Conservation (phyloP, 768 basidiomycete species). For the Chalciporus piperatus region DNA sequence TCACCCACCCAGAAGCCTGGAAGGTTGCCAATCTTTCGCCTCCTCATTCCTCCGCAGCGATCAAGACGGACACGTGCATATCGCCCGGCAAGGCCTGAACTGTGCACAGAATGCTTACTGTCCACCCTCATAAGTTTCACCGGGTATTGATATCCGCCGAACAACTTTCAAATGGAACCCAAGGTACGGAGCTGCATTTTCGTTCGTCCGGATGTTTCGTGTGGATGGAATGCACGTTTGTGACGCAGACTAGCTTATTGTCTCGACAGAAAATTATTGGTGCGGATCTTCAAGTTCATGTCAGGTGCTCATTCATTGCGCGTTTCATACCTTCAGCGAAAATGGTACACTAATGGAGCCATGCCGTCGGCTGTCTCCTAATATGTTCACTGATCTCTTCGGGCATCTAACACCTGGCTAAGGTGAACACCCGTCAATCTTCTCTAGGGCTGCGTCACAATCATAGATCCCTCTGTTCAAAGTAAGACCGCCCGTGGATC, state of each 20-base stretch:
- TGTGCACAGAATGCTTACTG: background rate
- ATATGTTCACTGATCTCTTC: constrained; percentile 6
- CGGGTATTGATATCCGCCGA: background rate
- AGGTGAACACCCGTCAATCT: constrained; percentile 2
- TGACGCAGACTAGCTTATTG: too few relatives aligned
- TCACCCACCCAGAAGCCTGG: background rate
- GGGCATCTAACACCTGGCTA: constrained; percentile 1
- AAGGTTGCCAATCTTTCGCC: background rate
- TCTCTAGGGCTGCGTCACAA: background rate
- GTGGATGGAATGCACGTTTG: background rate
- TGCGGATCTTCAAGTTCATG: background rate
- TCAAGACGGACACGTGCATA: constrained; percentile 24
- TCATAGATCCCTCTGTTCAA: background rate
- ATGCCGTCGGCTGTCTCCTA: constrained; percentile 1
- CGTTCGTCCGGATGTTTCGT: background rate
- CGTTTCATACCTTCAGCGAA: background rate
- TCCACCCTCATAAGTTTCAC: background rate
- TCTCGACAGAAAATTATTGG: too few relatives aligned
- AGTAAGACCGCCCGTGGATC: constrained; percentile 10
- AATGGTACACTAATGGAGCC: background rate
- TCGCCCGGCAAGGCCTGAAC: constrained; percentile 10
- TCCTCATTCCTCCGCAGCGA: constrained; percentile 17
- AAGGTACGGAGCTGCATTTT: constrained; percentile 12
- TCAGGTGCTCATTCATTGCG: background rate
- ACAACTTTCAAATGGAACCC: constrained; percentile 10